A percentile compares a stretch with the other conserved stretches of the same genome.
Evolutionary conservation across 768 basidiomycete genomes (phyloP).

Genomic region (Lactarius hengduanensis): DNA sequence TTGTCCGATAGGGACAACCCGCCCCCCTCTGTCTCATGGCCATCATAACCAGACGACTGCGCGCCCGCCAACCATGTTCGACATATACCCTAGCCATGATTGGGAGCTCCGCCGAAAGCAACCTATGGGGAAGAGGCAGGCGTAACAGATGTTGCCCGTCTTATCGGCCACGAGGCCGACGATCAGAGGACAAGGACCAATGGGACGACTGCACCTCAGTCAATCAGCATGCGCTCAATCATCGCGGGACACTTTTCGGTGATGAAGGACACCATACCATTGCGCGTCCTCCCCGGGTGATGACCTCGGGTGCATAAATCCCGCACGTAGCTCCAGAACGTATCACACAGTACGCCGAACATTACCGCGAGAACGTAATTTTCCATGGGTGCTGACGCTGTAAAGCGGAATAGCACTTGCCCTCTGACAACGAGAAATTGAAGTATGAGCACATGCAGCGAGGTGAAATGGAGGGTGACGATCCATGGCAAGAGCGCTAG

Average conservation of each 20-base stretch:
- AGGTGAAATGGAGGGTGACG: conserved; percentile 58
- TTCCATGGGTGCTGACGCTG: conserved; percentile 74
- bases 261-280: conserved; percentile 89
- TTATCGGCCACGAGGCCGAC: conserved; percentile 84
- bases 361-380: conserved; percentile 82
- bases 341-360: conserved; percentile 79
- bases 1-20: background rate
- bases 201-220: conserved; percentile 59
- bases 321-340: conserved; percentile 87
- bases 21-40: background rate
- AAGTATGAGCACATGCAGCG: conserved; percentile 59
- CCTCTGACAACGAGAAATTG: conserved; percentile 51
- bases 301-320: conserved; percentile 80
- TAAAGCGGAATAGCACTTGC: conserved; percentile 72
- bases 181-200: conserved; percentile 79
- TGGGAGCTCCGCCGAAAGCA: conserved; percentile 81
- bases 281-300: conserved; percentile 83
- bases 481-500: conserved; percentile 56
- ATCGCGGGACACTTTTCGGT: conserved; percentile 67
- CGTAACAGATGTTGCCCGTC: conserved; percentile 89
- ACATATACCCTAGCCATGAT: conserved; percentile 70
- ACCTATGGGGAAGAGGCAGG: conserved; percentile 77
- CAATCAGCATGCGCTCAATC: background rate
- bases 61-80: conserved; percentile 51
- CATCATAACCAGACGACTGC: conserved; percentile 37